Evolutionary conservation across 306 rosid genomes (phyloP).

Genomic region (Boehmeria nivea): DNA sequence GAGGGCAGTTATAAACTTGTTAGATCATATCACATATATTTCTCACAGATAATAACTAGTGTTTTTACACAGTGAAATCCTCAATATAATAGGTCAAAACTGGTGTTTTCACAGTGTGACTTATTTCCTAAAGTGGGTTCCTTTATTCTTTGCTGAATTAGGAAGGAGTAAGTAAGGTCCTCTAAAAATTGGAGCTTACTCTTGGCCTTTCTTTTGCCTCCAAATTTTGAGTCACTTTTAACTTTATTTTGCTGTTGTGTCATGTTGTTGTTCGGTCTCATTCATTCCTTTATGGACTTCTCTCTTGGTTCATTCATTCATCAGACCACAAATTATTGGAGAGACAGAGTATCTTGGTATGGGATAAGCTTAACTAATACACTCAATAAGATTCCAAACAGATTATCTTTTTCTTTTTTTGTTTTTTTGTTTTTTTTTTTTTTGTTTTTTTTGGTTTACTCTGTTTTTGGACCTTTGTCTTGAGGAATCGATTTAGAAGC

Average conservation of each 20-base stretch:
- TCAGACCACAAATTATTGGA: not conserved
- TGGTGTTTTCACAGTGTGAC: not conserved
- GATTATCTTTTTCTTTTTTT: too few relatives aligned
- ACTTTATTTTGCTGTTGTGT: not conserved
- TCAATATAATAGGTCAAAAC: not conserved
- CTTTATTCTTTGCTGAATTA: too few relatives aligned
- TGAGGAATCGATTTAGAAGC: not conserved
- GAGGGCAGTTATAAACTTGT: too few relatives aligned
- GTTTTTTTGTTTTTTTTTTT: too few relatives aligned
- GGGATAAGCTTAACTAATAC: not conserved
- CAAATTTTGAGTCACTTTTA: too few relatives aligned
- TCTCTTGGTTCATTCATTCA: constrained; percentile 1
- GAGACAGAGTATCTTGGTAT: not conserved
- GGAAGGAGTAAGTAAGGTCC: too few relatives aligned
- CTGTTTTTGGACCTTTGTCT: too few relatives aligned
- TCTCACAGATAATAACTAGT: too few relatives aligned
- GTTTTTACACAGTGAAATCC: not conserved
- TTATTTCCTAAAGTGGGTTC: not conserved
- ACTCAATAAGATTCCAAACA: constrained; percentile 2
- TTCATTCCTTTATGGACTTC: not conserved
- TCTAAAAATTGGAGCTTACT: too few relatives aligned
- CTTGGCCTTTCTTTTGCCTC: too few relatives aligned
- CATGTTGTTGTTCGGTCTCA: not conserved
- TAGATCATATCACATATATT: too few relatives aligned
- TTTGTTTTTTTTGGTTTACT: too few relatives aligned